Evolutionary conservation across 257 asterid genomes (phyloP), one percentile per base, ranked within the genome.

Genomic region (Thymus quinquecostatus): DNA sequence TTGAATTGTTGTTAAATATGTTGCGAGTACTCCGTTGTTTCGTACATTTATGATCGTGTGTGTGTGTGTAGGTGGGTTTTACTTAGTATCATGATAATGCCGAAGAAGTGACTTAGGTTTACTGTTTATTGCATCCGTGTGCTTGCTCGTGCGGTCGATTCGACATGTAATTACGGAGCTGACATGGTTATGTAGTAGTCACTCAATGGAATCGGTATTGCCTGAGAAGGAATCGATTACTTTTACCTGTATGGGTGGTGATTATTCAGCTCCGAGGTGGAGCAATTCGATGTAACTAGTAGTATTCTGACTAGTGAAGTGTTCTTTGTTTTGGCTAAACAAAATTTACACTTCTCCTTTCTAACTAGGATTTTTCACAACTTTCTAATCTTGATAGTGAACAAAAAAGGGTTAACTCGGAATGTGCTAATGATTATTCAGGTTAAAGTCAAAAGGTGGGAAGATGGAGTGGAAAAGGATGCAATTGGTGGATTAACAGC

Each of bases 381-480:
- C 28, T 10, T 53, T 5, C 60, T 61, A 44, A 51, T 40, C 13
- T 28, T 43, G 29, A 50, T 28, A 60, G 61, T 38, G 60, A 56
- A 38, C 1, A 64, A 10, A 29, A 51, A 38, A 32, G 11, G 14
- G 32, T 29, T 40, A 58, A 54, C 64, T 11, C 28, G 53, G 54
- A 13, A 41, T 51, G 32, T 45, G 36, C 71, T 77, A 53, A 76
- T 55, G 27, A 33, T 30, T 59, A 13, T 58, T 32, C 86, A 91
- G 97, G 94, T 84, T 73, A 88, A 86, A 85, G 88, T 89, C 71
- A 80, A 82, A 76, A 74, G 78, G 58, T 85, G 91, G 96, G 83
- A 81, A 44, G 77, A 86, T 85, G 95, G 89, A 43, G 80, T 57
- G 58, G 93, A 84, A 69, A 81, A 81, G 76, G 85, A 88, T 44